Evolutionary conservation across 2,329 filamentous ascomycete genomes (phyloP).

Genomic region (Talaromyces sp.): DNA sequence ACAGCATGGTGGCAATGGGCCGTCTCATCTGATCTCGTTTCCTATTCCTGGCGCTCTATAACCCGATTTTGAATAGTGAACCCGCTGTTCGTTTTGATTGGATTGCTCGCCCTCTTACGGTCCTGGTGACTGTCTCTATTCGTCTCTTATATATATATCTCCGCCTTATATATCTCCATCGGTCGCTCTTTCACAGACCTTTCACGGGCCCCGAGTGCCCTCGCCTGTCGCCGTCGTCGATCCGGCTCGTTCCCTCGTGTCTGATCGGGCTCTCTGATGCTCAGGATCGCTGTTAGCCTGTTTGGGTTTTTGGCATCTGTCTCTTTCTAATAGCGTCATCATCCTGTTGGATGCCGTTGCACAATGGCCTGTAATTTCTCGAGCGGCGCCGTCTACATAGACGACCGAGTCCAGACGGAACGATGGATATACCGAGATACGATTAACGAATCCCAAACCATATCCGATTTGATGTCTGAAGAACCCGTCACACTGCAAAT

Average conservation of each 20-base stretch:
- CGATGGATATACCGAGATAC: conserved; percentile 35
- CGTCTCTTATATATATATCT: neutral
- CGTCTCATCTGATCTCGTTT: neutral
- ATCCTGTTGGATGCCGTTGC: conserved; percentile 6
- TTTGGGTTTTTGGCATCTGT: neutral
- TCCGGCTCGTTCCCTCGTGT: neutral
- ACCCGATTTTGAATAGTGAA: neutral
- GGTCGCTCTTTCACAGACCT: neutral
- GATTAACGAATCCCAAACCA: neutral
- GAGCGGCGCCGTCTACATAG: conserved; percentile 38
- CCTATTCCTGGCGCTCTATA: neutral
- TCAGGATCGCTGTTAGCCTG: neutral
- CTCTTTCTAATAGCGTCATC: neutral
- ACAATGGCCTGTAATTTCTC: conserved; percentile 29
- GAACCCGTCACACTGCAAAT: conserved; percentile 41
- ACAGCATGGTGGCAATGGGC: neutral
- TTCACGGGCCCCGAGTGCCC: neutral
- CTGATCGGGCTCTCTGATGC: neutral
- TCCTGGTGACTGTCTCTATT: neutral
- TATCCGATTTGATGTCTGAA: conserved; percentile 22
- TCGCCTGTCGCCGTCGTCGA: neutral
- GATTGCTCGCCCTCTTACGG: neutral
- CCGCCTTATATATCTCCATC: neutral
- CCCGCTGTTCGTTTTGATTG: neutral
- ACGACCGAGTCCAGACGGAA: conserved; percentile 40